Base-by-base conservation (phyloP, 192 early-diverging fungal genomes). In the Podila minutissima region DNA sequence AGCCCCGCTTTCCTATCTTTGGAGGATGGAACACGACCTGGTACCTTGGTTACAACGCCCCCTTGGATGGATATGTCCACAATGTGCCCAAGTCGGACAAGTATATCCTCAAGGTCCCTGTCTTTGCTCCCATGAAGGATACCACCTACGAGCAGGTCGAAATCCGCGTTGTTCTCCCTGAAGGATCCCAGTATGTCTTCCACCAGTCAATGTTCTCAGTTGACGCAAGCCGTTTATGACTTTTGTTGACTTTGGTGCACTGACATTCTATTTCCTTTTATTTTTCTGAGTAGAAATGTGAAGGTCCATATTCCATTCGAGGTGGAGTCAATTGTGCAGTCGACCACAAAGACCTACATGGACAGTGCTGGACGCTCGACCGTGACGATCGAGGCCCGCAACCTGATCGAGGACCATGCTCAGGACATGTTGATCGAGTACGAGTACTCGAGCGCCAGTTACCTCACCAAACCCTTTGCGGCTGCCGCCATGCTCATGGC, bases 21-120 rank as follows among this genome's bases (percentile, higher is more conserved):
- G 98, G 98, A 62, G 95, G 95, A n/a, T 99, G 97, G 97, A 94
- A 93, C 73, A 99, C 97, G 74, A 95, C 93, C 19, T 99, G 95
- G 96, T 93, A 92, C 76, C 92, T 96, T 74, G 97, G 96, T 6
- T 99, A 96, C 87, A 93, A 94, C 60, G 85, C 92, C 26, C 93
- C 96, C 15, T 69, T 95, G 28, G 64, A 71, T 50, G 71, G 83
- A 24, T 93, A 93, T 75, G 64, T 98, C 33, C 92, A 89, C 55
- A 83, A 86, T 19, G 41, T 64, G 29, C 65, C 89, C 33, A 51
- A 70, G 7, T 63, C 72, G 5, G 85, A 83, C 8, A 75, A 83
- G 12, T 92, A 93, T 71, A 74, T 88, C 5, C 86, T 98, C 59
- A 86, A 90, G 13, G 86, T 95, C 24, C 90, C 91, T 13, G 92